Evolutionary conservation across 192 early-diverging fungal genomes (phyloP).

Genomic region (Entomortierella beljakovae): DNA sequence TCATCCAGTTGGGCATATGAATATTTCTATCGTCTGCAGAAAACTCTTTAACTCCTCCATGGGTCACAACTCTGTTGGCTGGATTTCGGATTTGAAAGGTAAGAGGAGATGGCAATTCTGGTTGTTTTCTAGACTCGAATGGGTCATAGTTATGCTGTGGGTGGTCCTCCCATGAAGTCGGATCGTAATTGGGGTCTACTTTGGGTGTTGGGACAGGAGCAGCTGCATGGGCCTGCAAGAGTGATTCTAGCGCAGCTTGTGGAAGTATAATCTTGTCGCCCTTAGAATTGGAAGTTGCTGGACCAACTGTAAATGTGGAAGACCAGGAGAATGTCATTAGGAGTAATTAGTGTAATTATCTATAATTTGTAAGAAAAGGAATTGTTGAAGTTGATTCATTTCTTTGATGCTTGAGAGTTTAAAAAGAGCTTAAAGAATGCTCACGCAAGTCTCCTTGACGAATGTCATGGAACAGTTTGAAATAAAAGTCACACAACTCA

Average conservation of each 20-base stretch:
- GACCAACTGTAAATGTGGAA: constrained; percentile 38
- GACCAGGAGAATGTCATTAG: constrained; percentile 52
- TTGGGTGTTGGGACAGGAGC: constrained; percentile 17
- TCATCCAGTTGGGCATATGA: constrained; percentile 68
- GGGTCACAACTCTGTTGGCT: constrained; percentile 51
- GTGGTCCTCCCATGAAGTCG: constrained; percentile 24
- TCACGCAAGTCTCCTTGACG: not conserved
- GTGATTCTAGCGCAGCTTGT: constrained; percentile 59
- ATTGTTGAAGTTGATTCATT: not conserved
- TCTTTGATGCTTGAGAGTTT: not conserved
- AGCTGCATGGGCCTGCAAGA: constrained; percentile 49
- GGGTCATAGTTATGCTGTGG: constrained; percentile 1
- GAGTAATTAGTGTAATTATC: not conserved
- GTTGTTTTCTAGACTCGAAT: not conserved
- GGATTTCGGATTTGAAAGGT: constrained; percentile 71
- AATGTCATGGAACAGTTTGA: not conserved
- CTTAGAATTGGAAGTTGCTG: constrained; percentile 26
- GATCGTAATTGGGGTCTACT: constrained; percentile 24
- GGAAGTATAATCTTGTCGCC: constrained; percentile 72
- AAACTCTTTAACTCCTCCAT: constrained; percentile 83
- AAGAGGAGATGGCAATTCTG: constrained; percentile 65
- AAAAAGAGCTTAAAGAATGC: not conserved
- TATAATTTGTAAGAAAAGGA: not conserved
- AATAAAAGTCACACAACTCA: not conserved
- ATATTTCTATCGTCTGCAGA: constrained; percentile 63